Evolutionary conservation across 495 filamentous ascomycete genomes (phyloP), one percentile per base, ranked within the genome.

Genomic region (Annulohypoxylon bovei): DNA sequence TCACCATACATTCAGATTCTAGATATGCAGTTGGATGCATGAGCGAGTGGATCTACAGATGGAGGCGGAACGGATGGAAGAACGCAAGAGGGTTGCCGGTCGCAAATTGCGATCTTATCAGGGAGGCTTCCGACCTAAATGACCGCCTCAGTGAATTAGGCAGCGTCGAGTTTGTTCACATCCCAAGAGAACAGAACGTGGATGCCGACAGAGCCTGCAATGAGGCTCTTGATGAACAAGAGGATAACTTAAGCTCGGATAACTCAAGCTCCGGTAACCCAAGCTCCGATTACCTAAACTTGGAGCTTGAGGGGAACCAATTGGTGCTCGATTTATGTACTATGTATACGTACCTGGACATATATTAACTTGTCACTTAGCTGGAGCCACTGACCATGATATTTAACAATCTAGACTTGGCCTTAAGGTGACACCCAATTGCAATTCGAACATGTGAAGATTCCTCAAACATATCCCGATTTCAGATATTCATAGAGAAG

Each of bases 41-140:
- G 72, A 65, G 53, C 20, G 42, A 66, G 0, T 77, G 74, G 80
- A 55, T 75, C 14, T 18, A 72, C 40, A 80, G 61, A 2, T 80
- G 80, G 80, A 3, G 0, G 6, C 1, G 12, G 0, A 80, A 78
- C 33, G 76, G 73, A 9, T 81, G 74, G 69, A 49, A 9, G 0
- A 81, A 76, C 32, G n/a, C 75, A 16, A 55, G 40, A 0, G 75
- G 75, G 0, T 11, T 59, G 6, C 25, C 55, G 4, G 74, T 81
- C 28, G 75, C 67, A 8, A 80, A 83, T 56, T 68, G 55, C 20
- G 77, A 81, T 65, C 71, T 84, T 1, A 75, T 83, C 25, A 18
- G 78, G 61, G 25, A 67, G 27, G 77, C 77, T 28, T 75, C 61
- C 1, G 55, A 75, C 7, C 71, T 83, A 11, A 66, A 80, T 28